A percentile compares a stretch with the other conserved stretches of the same genome.
These are phyloP conservation scores for Tephrocybe sp. DNA, from an alignment of 768 basidiomycete species.

Conservation along the genomic window DNA sequence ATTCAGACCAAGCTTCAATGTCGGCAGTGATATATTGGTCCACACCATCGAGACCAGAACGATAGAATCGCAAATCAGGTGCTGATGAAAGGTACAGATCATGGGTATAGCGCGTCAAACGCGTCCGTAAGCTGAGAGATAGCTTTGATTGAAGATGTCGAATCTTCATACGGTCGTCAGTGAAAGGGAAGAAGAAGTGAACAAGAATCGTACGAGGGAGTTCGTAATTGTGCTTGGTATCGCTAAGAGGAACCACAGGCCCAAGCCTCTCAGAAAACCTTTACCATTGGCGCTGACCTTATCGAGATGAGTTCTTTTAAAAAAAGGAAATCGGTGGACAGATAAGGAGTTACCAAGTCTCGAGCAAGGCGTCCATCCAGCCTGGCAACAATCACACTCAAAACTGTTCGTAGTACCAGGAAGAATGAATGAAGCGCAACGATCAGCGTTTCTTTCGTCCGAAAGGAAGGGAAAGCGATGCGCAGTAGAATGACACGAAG, in stretches of 20 bases:
- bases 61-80: slow-evolving; percentile 73
- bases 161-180: slow-evolving; percentile 48
- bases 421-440: slow-evolving; percentile 81
- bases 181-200: neutral
- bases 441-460: slow-evolving; percentile 71
- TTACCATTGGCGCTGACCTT: slow-evolving; percentile 79
- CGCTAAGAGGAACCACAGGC: slow-evolving; percentile 87
- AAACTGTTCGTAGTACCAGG: slow-evolving; percentile 80
- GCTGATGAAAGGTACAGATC: slow-evolving; percentile 85
- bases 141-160: slow-evolving; percentile 87
- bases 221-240: slow-evolving; percentile 96
- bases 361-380: slow-evolving; percentile 90
- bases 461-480: slow-evolving; percentile 65
- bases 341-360: slow-evolving; percentile 58
- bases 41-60: slow-evolving; percentile 64
- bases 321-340: neutral
- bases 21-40: slow-evolving; percentile 96
- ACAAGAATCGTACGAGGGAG: slow-evolving; percentile 63
- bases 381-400: slow-evolving; percentile 85
- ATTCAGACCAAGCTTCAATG: slow-evolving; percentile 85
- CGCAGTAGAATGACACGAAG: slow-evolving; percentile 71
- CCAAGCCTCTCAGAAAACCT: slow-evolving; percentile 81
- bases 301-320: neutral
- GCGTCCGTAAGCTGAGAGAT: slow-evolving; percentile 78
- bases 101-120: slow-evolving; percentile 87